phyloP scores from a whole-genome alignment of 1,284 basidiomycete genomes.

The Pholiota adiposa region DNA sequence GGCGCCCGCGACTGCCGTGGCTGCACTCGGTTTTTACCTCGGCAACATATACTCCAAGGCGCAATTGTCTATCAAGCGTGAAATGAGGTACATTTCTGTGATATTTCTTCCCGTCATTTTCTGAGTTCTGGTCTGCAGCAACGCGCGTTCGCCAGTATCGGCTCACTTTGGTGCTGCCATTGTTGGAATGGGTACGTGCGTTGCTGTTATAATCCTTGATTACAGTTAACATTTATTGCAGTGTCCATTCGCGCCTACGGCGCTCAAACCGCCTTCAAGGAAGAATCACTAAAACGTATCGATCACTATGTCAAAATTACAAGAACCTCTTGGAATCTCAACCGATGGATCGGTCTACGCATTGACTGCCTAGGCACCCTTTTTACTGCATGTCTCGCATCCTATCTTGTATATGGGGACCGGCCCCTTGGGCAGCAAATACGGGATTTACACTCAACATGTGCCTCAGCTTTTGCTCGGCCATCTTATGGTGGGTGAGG shows the following conservation, averaged over 20 bases:
- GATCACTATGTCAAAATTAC: conserved; percentile 43
- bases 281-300: conserved; percentile 40
- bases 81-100: conserved; percentile 32
- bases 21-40: conserved; percentile 34
- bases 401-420: conserved; percentile 49
- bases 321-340: conserved; percentile 46
- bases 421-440: conserved; percentile 48
- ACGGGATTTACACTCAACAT: conserved; percentile 62
- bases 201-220: no score
- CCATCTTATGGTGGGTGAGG: conserved; percentile 48
- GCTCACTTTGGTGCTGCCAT: no score
- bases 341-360: conserved; percentile 51
- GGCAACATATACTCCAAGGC: conserved; percentile 65
- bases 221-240: conserved; percentile 22
- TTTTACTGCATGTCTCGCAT: conserved; percentile 45
- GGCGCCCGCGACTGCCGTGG: conserved; percentile 21
- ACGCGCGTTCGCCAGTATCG: no score
- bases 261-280: conserved; percentile 39
- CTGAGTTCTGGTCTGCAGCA: no score
- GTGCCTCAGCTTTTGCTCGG: conserved; percentile 45
- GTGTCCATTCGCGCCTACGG: conserved; percentile 62
- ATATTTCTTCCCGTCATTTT: background rate
- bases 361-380: conserved; percentile 39
- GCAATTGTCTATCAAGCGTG: conserved; percentile 75
- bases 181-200: no score